phyloP scores from a whole-genome alignment of 805 yeast species.

The Lachancea nothofagi region DNA sequence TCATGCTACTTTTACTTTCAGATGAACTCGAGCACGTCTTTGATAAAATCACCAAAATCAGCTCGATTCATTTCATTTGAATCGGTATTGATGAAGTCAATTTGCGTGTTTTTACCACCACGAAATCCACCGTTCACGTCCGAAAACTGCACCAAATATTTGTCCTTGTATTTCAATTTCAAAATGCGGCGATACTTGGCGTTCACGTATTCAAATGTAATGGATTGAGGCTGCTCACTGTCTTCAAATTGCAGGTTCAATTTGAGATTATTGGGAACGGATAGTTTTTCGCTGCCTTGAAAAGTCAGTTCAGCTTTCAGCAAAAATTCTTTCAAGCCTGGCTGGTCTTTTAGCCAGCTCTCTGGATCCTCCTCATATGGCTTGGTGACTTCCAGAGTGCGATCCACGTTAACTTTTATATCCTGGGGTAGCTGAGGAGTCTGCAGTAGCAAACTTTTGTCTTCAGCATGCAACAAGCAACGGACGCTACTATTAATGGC shows the following conservation, averaged over 20 bases:
- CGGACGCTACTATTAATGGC: conserved; percentile 22
- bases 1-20: not conserved
- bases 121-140: conserved; percentile 26
- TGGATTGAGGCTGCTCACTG: conserved; percentile 3
- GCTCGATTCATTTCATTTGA: conserved; percentile 11
- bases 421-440: conserved; percentile 26
- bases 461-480: conserved; percentile 20
- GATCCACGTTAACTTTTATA: conserved; percentile 20
- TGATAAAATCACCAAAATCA: conserved; percentile 16
- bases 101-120: conserved; percentile 26
- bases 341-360: conserved; percentile 37
- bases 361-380: conserved; percentile 20
- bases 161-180: conserved; percentile 25
- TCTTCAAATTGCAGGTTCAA: conserved; percentile 13
- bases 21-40: conserved; percentile 14
- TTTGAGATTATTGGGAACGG: conserved; percentile 13
- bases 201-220: conserved; percentile 22
- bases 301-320: conserved; percentile 16
- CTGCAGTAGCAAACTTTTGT: conserved; percentile 19
- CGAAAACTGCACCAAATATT: conserved; percentile 29
- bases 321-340: conserved; percentile 40
- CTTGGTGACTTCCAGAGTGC: conserved; percentile 15
- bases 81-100: conserved; percentile 26
- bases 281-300: conserved; percentile 12
- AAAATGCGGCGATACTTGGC: conserved; percentile 23